Percentiles rank a stretch among this genome's conserved stretches.
phyloP scores from a whole-genome alignment of 768 basidiomycete genomes.

The Multifurca ochricompacta region DNA sequence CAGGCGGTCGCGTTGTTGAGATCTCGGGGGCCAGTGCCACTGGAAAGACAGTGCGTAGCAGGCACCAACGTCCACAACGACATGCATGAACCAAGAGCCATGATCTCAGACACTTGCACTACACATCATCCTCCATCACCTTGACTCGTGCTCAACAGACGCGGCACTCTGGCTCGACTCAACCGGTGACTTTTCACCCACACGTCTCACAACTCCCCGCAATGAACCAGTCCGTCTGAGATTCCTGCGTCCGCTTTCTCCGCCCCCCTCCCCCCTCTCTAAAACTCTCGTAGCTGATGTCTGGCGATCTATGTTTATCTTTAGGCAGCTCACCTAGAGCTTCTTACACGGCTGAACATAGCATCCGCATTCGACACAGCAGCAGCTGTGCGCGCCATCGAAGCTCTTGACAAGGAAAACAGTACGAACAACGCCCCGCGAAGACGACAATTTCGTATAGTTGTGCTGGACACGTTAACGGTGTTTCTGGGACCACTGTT shows the following conservation, averaged over 20 bases:
- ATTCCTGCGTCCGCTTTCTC: background rate
- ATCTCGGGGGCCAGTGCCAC: slow-evolving; percentile 57
- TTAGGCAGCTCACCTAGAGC: background rate
- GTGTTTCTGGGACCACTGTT: slow-evolving; percentile 55
- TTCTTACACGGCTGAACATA: slow-evolving; percentile 10
- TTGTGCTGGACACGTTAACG: slow-evolving; percentile 63
- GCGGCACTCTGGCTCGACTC: slow-evolving; percentile 66
- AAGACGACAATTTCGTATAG: slow-evolving; percentile 27
- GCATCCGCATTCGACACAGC: slow-evolving; percentile 3
- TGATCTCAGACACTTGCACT: slow-evolving; percentile 48
- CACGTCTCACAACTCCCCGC: slow-evolving; percentile 32
- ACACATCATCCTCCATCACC: slow-evolving; percentile 49
- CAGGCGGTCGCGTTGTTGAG: slow-evolving; percentile 45
- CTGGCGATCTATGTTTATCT: background rate
- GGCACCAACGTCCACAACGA: background rate
- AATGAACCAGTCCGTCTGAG: slow-evolving; percentile 22
- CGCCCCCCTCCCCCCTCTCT: no score
- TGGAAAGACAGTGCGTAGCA: slow-evolving; percentile 59
- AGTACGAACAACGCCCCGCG: background rate
- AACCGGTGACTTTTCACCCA: slow-evolving; percentile 54
- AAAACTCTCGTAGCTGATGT: background rate
- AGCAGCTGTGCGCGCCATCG: slow-evolving; percentile 1
- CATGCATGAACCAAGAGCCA: slow-evolving; percentile 1
- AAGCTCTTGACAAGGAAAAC: slow-evolving; percentile 1
- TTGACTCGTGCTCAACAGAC: slow-evolving; percentile 32